phyloP scores from a whole-genome alignment of 371 early-diverging fungal genomes.

The Capillidium heterosporum region DNA sequence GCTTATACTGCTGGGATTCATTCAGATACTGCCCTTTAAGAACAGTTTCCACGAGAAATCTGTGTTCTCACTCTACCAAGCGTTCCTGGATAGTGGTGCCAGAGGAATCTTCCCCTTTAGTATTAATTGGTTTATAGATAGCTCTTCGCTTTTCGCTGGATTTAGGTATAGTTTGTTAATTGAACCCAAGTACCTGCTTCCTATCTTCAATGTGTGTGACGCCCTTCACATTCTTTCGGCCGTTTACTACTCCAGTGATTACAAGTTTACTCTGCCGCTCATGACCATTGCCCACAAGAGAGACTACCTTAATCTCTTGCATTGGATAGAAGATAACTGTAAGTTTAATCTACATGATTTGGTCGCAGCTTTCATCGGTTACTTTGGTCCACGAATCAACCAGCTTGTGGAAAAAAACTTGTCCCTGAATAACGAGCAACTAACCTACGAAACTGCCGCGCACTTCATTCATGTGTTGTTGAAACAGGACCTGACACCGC shows the following conservation, averaged over 20 bases:
- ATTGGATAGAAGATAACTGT: constrained; percentile 3
- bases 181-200: background rate
- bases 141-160: background rate
- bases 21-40: background rate
- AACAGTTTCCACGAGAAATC: background rate
- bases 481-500: background rate
- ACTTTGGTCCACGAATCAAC: background rate
- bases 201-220: background rate
- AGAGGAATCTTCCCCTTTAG: background rate
- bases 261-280: background rate
- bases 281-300: background rate
- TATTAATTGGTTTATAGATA: constrained; percentile 3
- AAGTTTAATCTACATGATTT: background rate
- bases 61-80: background rate
- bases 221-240: background rate
- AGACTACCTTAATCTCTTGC: background rate
- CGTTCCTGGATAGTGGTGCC: background rate
- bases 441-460: constrained; percentile 1
- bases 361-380: background rate
- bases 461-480: background rate
- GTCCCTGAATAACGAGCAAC: background rate
- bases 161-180: background rate
- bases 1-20: background rate
- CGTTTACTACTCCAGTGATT: constrained; percentile 3
- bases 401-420: background rate